Base-by-base conservation (phyloP, 768 basidiomycete species). In the Boletus patriciae region DNA sequence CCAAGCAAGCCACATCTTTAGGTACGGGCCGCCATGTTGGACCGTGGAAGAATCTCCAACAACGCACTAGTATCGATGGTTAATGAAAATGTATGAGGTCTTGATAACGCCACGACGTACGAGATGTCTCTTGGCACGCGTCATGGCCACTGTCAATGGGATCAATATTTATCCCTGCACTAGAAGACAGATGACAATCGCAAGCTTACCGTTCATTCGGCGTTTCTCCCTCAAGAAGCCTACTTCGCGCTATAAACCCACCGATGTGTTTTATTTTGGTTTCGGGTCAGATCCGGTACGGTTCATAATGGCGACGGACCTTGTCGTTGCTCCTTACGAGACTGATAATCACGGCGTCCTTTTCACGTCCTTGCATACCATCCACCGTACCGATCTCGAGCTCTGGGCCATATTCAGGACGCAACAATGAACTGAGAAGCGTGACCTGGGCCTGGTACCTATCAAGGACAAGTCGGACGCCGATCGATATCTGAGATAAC, bases 361-460 rank as follows among this genome's bases (percentile, higher is more conserved):
- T 93, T 70, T 99, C 96, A 47, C 97, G 83, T 0, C 96, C 96
- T 76, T 99, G 97, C 87, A 98, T 91, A 0, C 94, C 94, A 67
- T 98, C 97, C 1, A 98, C 94, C 0, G 90, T 92, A 1, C 95
- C 97, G 43, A 97, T 92, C 62, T 98, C 94, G 1, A 98, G 80
- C 25, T 76, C 75, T 0, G 77, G 70, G 0, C 88, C 89, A 63
- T 90, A 80, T n/a, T 75, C 68, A 0, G 88, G 85, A 23, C 88
- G 84, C 19, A 99, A 75, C 42, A 93, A 75, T 0, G 88, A 85
- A 0, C 91, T 83, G 38, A 98, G 77, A 1, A 94, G 79, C 3
- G 88, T 83, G 4, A 98, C 95, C 71, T 99, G 97, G 0, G 94
- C 92, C 76, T 97, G 94, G 73, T 99, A 96, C 48, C 90, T 67